These are phyloP conservation scores for Zarea fungicola DNA, from an alignment of 2,329 filamentous ascomycete species.

Conservation along the genomic window DNA sequence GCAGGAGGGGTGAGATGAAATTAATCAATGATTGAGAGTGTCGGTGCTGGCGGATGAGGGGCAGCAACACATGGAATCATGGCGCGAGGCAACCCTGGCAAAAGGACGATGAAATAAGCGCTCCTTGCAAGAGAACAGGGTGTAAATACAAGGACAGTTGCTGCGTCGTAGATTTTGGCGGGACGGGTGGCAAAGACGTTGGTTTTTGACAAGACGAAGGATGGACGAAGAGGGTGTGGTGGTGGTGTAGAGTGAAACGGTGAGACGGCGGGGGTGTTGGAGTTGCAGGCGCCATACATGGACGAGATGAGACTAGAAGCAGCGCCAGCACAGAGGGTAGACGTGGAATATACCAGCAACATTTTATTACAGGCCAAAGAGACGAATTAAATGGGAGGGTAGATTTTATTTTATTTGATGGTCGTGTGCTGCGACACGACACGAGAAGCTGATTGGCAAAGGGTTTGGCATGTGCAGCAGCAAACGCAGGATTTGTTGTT, in stretches of 20 bases:
- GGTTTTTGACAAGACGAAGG: not conserved
- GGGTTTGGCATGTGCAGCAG: no score
- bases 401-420: not conserved
- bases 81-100: not conserved
- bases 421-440: no score
- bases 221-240: not conserved
- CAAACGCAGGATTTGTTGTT: no score
- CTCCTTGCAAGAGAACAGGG: no score
- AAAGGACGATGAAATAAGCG: not conserved
- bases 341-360: not conserved
- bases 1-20: not conserved
- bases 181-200: not conserved
- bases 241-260: not conserved
- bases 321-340: not conserved
- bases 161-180: no score
- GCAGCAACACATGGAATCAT: constrained; percentile 1
- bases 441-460: no score
- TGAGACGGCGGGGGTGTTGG: no score
- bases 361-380: not conserved
- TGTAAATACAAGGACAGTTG: no score
- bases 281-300: no score
- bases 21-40: not conserved
- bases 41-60: constrained; percentile 4
- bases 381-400: no score
- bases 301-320: not conserved